Evolutionary conservation across 1,284 basidiomycete species (phyloP).

Genomic region (Cystobasidiaceae sp.): DNA sequence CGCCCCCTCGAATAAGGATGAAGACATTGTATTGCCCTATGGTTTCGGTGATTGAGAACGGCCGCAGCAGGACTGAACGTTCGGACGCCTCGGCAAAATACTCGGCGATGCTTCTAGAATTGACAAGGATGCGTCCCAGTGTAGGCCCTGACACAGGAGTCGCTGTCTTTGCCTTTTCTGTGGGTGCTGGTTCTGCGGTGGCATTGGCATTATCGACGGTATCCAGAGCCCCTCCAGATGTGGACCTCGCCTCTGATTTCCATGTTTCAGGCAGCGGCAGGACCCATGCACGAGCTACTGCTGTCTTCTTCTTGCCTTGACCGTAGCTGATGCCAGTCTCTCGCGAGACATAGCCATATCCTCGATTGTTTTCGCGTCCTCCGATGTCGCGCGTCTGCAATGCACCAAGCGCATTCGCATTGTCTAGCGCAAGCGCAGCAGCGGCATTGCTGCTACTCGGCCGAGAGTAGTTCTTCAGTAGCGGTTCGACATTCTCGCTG

Average conservation of each 20-base stretch:
- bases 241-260: constrained; percentile 12
- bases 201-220: constrained; percentile 4
- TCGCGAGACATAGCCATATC: constrained; percentile 21
- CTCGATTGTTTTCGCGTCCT: not conserved
- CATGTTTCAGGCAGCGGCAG: constrained; percentile 56
- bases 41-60: constrained; percentile 76
- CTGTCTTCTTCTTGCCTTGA: constrained; percentile 76
- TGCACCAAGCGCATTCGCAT: no score
- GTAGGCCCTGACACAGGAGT: constrained; percentile 35
- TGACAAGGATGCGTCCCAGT: constrained; percentile 60
- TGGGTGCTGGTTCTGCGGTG: constrained; percentile 32
- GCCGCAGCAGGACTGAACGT: constrained; percentile 72
- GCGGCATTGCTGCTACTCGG: no score
- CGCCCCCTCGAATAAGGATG: constrained; percentile 79
- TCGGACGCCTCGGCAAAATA: constrained; percentile 76
- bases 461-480: constrained; percentile 6
- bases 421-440: no score
- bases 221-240: not conserved
- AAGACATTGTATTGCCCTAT: constrained; percentile 91
- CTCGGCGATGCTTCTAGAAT: constrained; percentile 67
- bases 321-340: constrained; percentile 70
- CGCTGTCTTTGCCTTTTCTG: no score
- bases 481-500: not conserved
- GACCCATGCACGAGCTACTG: constrained; percentile 86
- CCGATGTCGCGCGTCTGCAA: not conserved